Evolutionary conservation across 2,329 filamentous ascomycete species (phyloP).

Genomic region (Trichoderma lentiforme): DNA sequence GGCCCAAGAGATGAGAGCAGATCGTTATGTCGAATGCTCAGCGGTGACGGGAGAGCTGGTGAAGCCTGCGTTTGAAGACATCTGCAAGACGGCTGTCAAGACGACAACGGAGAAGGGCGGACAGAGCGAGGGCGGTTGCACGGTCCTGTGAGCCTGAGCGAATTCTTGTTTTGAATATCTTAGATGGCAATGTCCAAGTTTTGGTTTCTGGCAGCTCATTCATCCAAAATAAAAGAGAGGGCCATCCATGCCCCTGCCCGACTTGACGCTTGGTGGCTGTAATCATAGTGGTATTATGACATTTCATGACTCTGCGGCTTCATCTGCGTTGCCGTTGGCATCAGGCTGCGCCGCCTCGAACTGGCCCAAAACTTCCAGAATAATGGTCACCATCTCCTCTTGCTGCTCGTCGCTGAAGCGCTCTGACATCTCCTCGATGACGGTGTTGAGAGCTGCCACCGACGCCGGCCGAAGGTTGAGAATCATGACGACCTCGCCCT

Average conservation of each 20-base stretch:
- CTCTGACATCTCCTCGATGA: conserved; percentile 62
- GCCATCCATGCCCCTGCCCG: neutral
- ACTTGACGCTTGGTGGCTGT: neutral
- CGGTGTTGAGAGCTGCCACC: conserved; percentile 55
- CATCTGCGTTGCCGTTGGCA: conserved; percentile 34
- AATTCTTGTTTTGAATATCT: neutral
- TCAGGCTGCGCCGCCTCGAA: conserved; percentile 36
- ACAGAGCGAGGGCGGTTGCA: conserved; percentile 55
- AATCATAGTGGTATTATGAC: conserved; percentile 16
- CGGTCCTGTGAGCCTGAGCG: conserved; percentile 40
- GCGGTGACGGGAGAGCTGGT: conserved; percentile 58
- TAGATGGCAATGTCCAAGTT: neutral
- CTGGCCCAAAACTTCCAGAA: conserved; percentile 56
- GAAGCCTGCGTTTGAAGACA: conserved; percentile 56
- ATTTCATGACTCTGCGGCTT: conserved; percentile 38
- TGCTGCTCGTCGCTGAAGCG: conserved; percentile 60
- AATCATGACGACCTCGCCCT: conserved; percentile 67
- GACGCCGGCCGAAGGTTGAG: conserved; percentile 61
- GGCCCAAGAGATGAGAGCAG: conserved; percentile 57
- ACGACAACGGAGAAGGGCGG: conserved; percentile 46
- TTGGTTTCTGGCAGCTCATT: neutral
- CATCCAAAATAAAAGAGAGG: neutral
- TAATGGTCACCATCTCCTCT: conserved; percentile 53
- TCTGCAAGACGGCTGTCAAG: conserved; percentile 53
- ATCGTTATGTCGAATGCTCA: conserved; percentile 63